phyloP scores from a whole-genome alignment of 495 filamentous ascomycete genomes.

The Lophiostoma macrostomum region DNA sequence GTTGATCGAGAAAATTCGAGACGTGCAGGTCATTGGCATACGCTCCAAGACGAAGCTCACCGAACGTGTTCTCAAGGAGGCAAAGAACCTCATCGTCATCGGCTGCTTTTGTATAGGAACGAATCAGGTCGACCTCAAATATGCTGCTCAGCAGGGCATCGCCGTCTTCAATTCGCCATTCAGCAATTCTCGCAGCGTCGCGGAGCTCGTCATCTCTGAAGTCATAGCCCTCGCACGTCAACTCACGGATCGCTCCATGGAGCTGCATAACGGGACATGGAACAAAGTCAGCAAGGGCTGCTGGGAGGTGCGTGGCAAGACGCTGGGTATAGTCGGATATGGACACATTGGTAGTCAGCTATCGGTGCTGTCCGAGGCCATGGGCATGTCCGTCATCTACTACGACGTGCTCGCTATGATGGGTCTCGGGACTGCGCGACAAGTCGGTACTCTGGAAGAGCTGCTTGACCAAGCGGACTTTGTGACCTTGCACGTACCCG shows the following conservation, averaged over 20 bases:
- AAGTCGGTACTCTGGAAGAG: conserved; percentile 71
- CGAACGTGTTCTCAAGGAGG: conserved; percentile 77
- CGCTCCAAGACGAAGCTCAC: conserved; percentile 96
- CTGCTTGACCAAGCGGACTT: conserved; percentile 84
- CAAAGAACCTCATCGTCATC: conserved; percentile 90
- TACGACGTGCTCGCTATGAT: conserved; percentile 92
- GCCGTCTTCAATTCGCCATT: conserved; percentile 99
- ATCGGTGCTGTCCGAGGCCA: conserved; percentile 91
- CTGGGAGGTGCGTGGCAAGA: conserved; percentile 98
- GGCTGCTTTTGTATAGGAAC: conserved; percentile 99
- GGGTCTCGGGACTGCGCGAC: conserved; percentile 81
- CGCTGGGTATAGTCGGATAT: conserved; percentile 93
- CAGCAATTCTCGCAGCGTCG: conserved; percentile 94
- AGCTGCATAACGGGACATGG: conserved; percentile 94
- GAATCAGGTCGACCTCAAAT: conserved; percentile 93
- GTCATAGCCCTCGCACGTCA: conserved; percentile 90
- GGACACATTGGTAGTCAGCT: conserved; percentile 97
- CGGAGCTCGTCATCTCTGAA: conserved; percentile 90
- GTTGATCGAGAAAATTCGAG: conserved; percentile 95
- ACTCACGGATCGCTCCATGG: conserved; percentile 86
- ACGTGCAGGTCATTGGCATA: conserved; percentile 97
- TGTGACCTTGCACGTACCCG: conserved; percentile 90
- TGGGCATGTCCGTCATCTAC: conserved; percentile 97
- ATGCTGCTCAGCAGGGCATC: conserved; percentile 87
- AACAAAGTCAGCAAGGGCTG: conserved; percentile 95